These are phyloP conservation scores for Scedosporium minutisporum DNA, from an alignment of 2,329 filamentous ascomycete genomes.

Conservation along the genomic window DNA sequence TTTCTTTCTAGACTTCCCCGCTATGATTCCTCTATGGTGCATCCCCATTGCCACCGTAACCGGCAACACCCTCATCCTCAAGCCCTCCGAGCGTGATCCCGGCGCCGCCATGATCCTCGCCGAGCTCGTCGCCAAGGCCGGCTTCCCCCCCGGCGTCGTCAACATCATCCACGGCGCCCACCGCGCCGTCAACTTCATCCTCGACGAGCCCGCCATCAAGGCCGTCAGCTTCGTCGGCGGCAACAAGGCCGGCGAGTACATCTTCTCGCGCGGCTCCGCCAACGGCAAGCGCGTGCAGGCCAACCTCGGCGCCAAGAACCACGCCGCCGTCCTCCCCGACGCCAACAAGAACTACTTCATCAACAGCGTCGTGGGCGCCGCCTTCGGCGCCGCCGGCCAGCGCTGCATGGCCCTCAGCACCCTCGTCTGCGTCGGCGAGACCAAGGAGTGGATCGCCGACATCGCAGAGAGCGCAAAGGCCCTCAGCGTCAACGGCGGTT, in stretches of 20 bases:
- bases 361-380: constrained; percentile 74
- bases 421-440: constrained; percentile 74
- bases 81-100: constrained; percentile 78
- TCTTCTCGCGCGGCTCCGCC: constrained; percentile 66
- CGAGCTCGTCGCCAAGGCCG: constrained; percentile 69
- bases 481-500: constrained; percentile 69
- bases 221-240: constrained; percentile 78
- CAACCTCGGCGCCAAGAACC: constrained; percentile 83
- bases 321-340: constrained; percentile 74
- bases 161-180: constrained; percentile 77
- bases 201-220: constrained; percentile 78
- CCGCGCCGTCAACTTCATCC: constrained; percentile 75
- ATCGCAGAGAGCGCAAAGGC: constrained; percentile 65
- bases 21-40: constrained; percentile 89
- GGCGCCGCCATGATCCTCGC: constrained; percentile 79
- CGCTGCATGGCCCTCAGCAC: constrained; percentile 81
- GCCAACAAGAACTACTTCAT: constrained; percentile 85
- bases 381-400: constrained; percentile 77
- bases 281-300: constrained; percentile 85
- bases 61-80: constrained; percentile 75
- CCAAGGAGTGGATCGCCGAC: constrained; percentile 72
- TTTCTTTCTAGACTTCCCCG: constrained; percentile 59
- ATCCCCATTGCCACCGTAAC: constrained; percentile 78
- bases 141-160: constrained; percentile 71
- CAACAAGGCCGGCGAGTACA: constrained; percentile 85